Evolutionary conservation across 441 rosid species (phyloP).

Genomic region (Daphne laureola): DNA sequence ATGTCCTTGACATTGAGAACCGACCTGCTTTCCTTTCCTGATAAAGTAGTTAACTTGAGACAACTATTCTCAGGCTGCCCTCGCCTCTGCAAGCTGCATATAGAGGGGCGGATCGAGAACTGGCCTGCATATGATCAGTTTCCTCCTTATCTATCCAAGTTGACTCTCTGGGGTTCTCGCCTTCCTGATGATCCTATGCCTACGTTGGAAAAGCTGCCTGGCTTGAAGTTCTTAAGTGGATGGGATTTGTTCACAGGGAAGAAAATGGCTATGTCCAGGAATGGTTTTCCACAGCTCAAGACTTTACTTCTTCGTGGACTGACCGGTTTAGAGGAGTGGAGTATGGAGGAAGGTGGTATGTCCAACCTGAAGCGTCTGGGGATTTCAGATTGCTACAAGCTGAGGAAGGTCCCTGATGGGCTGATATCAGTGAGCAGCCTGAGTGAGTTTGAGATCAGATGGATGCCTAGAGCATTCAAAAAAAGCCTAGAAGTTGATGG

Average conservation of each 20-base stretch:
- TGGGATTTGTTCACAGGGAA: conserved; percentile 13
- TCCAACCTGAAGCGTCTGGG: conserved; percentile 19
- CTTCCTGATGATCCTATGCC: conserved; percentile 16
- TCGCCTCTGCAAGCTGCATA: conserved; percentile 22
- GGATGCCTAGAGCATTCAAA: conserved; percentile 27
- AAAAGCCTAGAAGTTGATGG: conserved; percentile 20
- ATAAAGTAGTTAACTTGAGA: conserved; percentile 19
- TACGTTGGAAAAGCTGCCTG: conserved; percentile 12
- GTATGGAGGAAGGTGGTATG: conserved; percentile 35
- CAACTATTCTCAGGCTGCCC: conserved; percentile 21
- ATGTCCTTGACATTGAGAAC: conserved; percentile 16
- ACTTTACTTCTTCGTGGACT: conserved; percentile 9
- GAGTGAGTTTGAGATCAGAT: conserved; percentile 20
- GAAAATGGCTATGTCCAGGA: conserved; percentile 15
- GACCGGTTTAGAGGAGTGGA: conserved; percentile 24
- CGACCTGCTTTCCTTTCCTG: conserved; percentile 15
- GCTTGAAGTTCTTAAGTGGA: conserved; percentile 13
- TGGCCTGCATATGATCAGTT: conserved; percentile 21
- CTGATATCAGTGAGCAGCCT: conserved; percentile 11
- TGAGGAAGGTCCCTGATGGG: conserved; percentile 29
- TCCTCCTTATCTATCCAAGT: conserved; percentile 22
- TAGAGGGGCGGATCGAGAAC: conserved; percentile 25
- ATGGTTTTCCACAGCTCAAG: conserved; percentile 17
- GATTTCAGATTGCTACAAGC: conserved; percentile 18
- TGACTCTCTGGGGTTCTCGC: conserved; percentile 24